Base-by-base conservation (phyloP, 495 filamentous ascomycete genomes). In the Penicillium cataractarum region DNA sequence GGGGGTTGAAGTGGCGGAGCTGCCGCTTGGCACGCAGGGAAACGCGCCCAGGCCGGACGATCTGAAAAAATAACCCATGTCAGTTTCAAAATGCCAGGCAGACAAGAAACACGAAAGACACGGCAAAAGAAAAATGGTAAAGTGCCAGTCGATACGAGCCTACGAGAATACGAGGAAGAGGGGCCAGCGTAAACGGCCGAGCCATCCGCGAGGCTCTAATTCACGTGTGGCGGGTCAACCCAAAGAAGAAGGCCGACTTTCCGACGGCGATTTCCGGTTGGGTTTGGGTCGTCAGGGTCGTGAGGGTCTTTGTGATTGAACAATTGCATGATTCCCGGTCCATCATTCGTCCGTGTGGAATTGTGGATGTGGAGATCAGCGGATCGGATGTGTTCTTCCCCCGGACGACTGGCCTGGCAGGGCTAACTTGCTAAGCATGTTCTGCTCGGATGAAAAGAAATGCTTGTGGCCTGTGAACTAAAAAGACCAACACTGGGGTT, bases 181-280 rank as follows among this genome's bases (percentile, higher is more conserved):
- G 17, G 29, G 31, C 26, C 27, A 31, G 39, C 26, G 3, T 29
- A 53, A 48, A 55, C 46, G 24, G 44, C 57, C 51, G 63, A 65
- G 46, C 63, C 58, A 61, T 48, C 58, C 56, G 60, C 29, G 58
- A 64, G 65, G 57, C 61, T 64, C 61, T 56, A 58, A 59, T 57
- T 60, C 64, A 60, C 59, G 63, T 60, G 60, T 49, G 21, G 17
- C 35, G 31, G 51, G 51, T 46, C 63, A 52, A 65, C 63, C 7
- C 19, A 35, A n/a, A 4, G 51, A 35, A n/a, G n/a, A 54, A 54
- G 33, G 6, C 51, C 19, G 31, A 54, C 29, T 29, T 2, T 21
- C 51, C 6, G 10, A 50, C 46, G 46, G 46, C 46, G 46, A 24
- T 50, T n/a, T 50, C 46, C 42, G n/a, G 42, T 46, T 21, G 22